These are phyloP conservation scores for Heterobasidion irregulare DNA, from an alignment of 1,284 basidiomycete genomes.

Conservation along the genomic window DNA sequence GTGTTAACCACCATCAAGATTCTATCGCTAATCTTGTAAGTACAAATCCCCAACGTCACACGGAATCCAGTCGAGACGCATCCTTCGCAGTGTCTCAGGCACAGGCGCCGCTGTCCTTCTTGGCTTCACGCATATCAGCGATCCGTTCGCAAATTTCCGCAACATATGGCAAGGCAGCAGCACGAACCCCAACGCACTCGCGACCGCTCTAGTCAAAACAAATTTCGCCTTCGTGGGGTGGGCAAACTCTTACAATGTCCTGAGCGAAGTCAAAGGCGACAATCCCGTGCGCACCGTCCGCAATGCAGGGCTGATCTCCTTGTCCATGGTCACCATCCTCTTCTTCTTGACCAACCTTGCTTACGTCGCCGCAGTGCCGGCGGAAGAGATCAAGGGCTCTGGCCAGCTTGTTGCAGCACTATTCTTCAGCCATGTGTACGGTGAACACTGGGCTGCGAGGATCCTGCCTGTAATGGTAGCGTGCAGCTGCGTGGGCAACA, in stretches of 20 bases:
- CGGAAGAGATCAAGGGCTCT: constrained; percentile 31
- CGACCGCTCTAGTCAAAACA: constrained; percentile 36
- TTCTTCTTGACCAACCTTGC: constrained; percentile 42
- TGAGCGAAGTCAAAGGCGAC: constrained; percentile 30
- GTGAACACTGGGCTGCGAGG: constrained; percentile 26
- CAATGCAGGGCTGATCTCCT: constrained; percentile 33
- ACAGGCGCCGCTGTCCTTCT: constrained; percentile 40
- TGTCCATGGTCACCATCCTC: constrained; percentile 31
- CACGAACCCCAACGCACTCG: constrained; percentile 31
- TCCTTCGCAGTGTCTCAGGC: constrained; percentile 24
- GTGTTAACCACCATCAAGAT: constrained; percentile 19
- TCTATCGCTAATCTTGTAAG: constrained; percentile 18
- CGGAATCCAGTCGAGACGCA: not conserved
- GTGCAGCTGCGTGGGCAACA: constrained; percentile 32
- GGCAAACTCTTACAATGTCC: constrained; percentile 34
- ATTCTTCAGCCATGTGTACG: constrained; percentile 46
- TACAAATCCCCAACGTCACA: not conserved
- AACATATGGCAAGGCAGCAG: constrained; percentile 37
- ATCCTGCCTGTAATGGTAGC: constrained; percentile 33
- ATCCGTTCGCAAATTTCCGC: constrained; percentile 41
- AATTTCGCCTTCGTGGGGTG: constrained; percentile 39
- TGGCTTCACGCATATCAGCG: constrained; percentile 33
- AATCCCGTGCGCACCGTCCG: constrained; percentile 34
- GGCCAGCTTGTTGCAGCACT: constrained; percentile 37
- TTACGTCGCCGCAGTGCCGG: constrained; percentile 30